Percentiles rank a stretch among this genome's conserved stretches.
These are phyloP conservation scores for Singerocomus inundabilis DNA, from an alignment of 1,284 basidiomycete genomes.

Conservation along the genomic window DNA sequence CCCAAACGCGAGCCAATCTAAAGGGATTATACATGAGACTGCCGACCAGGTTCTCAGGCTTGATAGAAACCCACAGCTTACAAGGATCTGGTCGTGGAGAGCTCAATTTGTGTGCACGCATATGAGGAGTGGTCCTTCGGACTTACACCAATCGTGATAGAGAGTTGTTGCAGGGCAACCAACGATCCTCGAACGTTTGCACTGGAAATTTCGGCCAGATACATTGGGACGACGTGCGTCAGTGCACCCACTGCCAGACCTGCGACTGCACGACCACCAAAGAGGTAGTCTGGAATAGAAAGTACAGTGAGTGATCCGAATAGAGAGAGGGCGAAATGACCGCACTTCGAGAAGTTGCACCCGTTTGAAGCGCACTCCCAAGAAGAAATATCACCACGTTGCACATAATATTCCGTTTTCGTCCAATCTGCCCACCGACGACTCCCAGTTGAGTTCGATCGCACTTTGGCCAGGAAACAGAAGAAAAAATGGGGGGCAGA, in stretches of 20 bases:
- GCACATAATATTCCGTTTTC: conserved; percentile 32
- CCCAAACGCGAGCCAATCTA: conserved; percentile 36
- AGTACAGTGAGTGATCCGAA: neutral
- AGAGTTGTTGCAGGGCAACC: conserved; percentile 33
- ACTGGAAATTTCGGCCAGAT: conserved; percentile 36
- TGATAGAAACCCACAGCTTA: conserved; percentile 29
- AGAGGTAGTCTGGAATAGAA: conserved; percentile 25
- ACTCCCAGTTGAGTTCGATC: neutral
- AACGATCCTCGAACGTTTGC: conserved; percentile 37
- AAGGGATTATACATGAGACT: neutral
- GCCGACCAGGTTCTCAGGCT: neutral
- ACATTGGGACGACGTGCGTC: conserved; percentile 38
- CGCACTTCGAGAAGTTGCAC: conserved; percentile 30
- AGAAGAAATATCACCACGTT: conserved; percentile 34
- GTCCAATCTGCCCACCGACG: conserved; percentile 23
- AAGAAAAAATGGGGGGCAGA: conserved; percentile 4
- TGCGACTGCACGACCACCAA: conserved; percentile 33
- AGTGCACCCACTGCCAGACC: conserved; percentile 33
- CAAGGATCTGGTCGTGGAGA: conserved; percentile 23
- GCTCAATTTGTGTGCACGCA: neutral
- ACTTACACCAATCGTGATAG: conserved; percentile 35
- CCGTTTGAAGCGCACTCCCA: conserved; percentile 34
- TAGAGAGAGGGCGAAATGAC: neutral
- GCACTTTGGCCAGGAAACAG: neutral
- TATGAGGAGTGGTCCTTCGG: neutral